Base-by-base conservation (phyloP, 1,284 basidiomycete species). In the Papiliotrema flavescens region DNA sequence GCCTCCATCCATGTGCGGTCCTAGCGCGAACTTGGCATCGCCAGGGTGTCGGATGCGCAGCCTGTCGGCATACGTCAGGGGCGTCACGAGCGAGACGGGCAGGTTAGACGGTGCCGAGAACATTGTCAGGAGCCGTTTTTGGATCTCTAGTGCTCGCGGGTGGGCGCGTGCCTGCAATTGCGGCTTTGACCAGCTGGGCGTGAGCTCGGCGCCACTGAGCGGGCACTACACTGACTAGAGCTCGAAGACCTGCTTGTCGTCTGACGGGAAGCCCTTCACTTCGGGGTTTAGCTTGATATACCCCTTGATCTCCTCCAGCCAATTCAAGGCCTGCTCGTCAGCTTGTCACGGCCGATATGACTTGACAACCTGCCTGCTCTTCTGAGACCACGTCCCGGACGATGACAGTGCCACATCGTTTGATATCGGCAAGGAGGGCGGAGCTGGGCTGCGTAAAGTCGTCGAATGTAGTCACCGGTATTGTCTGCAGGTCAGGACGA, bases 1-100 rank as follows among this genome's bases (percentile, higher is more conserved):
- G 0, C 88, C 88, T 0, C 85, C 85, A 65, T 91, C 89, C 46
- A 88, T 79, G 64, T 91, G 88, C 3, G 88, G 84, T 0, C 85
- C 87, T 3, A 90, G 76, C 6, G 80, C 79, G 82, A 90, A 91
- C 46, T 80, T 79, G 8, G 78, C 73, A 61, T 88, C 87, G 0
- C 89, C 88, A 0, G 88, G 87, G 34, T 80, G 80, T 5, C 89
- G 80, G 43, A 91, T 86, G 1, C 88, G 80, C 22, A 91, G 76
- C 11, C 89, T 79, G 72, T 91, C 89, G 52, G 83, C 86, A 71
- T 91, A 91, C 0, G 82, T 81, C 20, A 91, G 73, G 0, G 87
- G 86, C 1, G 80, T 83, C 7, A 71, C 65, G 24, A 88, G 79
- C 52, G 80, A 81, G 40, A 85, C 76, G 1, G 69, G 73, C n/a